Evolutionary conservation across 2,329 filamentous ascomycete species (phyloP).

Genomic region (Neocatenulostroma microsporum): DNA sequence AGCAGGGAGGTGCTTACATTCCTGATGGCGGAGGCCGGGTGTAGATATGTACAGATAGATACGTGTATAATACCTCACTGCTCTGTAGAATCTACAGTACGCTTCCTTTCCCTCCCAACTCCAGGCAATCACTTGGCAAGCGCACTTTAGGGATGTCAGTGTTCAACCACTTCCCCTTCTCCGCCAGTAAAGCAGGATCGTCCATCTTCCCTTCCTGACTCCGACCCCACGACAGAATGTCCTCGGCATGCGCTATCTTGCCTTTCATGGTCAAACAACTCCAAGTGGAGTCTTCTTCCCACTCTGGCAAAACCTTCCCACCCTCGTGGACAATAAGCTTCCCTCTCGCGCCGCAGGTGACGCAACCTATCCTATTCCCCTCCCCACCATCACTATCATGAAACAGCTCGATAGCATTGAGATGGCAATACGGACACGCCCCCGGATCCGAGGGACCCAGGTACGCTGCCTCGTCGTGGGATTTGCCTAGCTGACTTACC

Average conservation of each 20-base stretch:
- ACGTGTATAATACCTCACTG: too few species aligned
- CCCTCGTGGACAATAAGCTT: slow-evolving; percentile 1
- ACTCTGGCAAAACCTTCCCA: slow-evolving; percentile 4
- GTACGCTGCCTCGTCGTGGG: slow-evolving; percentile 8
- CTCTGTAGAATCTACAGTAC: neutral
- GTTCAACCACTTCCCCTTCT: slow-evolving; percentile 1
- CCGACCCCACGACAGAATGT: slow-evolving; percentile 3
- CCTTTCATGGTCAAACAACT: slow-evolving; percentile 2
- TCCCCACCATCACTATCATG: too few species aligned
- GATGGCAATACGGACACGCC: slow-evolving; percentile 10
- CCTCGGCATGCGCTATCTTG: slow-evolving; percentile 4
- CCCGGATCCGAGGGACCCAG: slow-evolving; percentile 5
- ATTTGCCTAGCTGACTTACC: slow-evolving; percentile 9
- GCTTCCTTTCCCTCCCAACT: neutral
- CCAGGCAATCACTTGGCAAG: neutral
- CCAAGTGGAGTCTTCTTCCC: slow-evolving; percentile 6
- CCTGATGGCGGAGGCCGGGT: too few species aligned
- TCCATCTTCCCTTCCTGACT: slow-evolving; percentile 1
- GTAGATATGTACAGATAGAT: too few species aligned
- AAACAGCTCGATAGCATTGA: slow-evolving; percentile 6
- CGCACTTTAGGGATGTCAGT: neutral
- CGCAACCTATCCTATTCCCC: slow-evolving; percentile 7
- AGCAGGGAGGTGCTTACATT: too few species aligned
- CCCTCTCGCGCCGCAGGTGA: slow-evolving; percentile 10
- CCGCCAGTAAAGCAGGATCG: neutral